These are phyloP conservation scores for Thielaviopsis populi DNA, from an alignment of 2,329 filamentous ascomycete species.

Conservation along the genomic window DNA sequence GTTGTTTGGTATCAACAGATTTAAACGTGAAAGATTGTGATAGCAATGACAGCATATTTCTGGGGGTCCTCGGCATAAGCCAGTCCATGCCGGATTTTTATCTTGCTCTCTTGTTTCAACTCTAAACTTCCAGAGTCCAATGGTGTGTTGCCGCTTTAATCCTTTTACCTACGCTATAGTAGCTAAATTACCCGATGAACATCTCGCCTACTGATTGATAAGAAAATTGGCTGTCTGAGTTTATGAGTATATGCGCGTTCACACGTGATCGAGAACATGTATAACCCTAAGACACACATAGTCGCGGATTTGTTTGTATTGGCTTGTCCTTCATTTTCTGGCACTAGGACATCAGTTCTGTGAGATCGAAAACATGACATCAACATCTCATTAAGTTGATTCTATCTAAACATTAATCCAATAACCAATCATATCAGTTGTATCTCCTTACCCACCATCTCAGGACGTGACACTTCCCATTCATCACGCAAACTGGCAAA, in stretches of 20 bases:
- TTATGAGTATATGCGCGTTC: no score
- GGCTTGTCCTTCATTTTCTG: not conserved
- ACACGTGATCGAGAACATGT: not conserved
- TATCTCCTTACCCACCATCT: slow-evolving; percentile 76
- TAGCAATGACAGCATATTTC: no score
- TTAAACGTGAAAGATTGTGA: no score
- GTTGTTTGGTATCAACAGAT: no score
- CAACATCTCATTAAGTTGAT: not conserved
- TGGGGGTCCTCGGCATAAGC: no score
- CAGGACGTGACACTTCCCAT: slow-evolving; percentile 81
- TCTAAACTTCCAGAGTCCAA: not conserved
- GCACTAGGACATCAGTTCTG: not conserved
- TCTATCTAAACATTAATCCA: not conserved
- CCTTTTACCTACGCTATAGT: not conserved
- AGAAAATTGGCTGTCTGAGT: not conserved
- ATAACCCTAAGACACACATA: not conserved
- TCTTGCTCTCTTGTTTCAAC: no score
- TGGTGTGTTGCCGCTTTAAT: not conserved
- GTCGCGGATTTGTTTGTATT: no score
- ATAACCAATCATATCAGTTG: slow-evolving; percentile 52
- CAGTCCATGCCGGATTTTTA: no score
- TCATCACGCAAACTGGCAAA: slow-evolving; percentile 86
- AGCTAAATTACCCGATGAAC: not conserved
- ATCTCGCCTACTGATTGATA: not conserved
- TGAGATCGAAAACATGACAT: not conserved